Evolutionary conservation across 1,284 basidiomycete species (phyloP).

Genomic region (Papiliotrema flavescens): DNA sequence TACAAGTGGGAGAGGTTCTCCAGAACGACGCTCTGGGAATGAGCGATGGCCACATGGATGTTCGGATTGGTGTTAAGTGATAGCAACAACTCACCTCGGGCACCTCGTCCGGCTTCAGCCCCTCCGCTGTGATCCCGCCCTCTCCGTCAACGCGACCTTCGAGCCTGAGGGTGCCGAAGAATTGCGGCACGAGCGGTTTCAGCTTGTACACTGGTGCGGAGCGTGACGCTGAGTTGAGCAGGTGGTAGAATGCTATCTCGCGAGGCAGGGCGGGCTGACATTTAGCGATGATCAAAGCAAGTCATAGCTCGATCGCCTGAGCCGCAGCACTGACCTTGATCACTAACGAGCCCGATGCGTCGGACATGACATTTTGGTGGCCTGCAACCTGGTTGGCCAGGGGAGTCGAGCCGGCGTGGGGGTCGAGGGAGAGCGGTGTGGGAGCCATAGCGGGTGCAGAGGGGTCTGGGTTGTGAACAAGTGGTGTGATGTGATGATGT

Average conservation of each 20-base stretch:
- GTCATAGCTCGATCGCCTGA: too few relatives aligned
- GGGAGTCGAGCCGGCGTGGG: slow-evolving; percentile 25
- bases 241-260: slow-evolving; percentile 79
- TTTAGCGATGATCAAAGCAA: background rate
- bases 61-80: background rate
- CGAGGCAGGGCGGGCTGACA: slow-evolving; percentile 59
- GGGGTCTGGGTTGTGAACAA: background rate
- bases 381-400: slow-evolving; percentile 77
- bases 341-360: slow-evolving; percentile 71
- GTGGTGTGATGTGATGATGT: too few relatives aligned
- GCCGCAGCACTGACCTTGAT: slow-evolving; percentile 59
- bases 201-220: slow-evolving; percentile 27
- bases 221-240: slow-evolving; percentile 50
- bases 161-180: slow-evolving; percentile 69
- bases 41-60: background rate
- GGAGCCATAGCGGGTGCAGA: slow-evolving; percentile 10
- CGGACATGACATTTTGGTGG: slow-evolving; percentile 70
- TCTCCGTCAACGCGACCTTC: slow-evolving; percentile 57
- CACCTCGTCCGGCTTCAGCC: slow-evolving; percentile 8
- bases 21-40: slow-evolving; percentile 68
- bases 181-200: slow-evolving; percentile 62
- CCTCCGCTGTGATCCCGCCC: slow-evolving; percentile 27
- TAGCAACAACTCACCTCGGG: slow-evolving; percentile 7
- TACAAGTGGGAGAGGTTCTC: slow-evolving; percentile 77
- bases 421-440: slow-evolving; percentile 5